phyloP scores from a whole-genome alignment of 2,329 filamentous ascomycete genomes.

The Metarhizium robertsii region DNA sequence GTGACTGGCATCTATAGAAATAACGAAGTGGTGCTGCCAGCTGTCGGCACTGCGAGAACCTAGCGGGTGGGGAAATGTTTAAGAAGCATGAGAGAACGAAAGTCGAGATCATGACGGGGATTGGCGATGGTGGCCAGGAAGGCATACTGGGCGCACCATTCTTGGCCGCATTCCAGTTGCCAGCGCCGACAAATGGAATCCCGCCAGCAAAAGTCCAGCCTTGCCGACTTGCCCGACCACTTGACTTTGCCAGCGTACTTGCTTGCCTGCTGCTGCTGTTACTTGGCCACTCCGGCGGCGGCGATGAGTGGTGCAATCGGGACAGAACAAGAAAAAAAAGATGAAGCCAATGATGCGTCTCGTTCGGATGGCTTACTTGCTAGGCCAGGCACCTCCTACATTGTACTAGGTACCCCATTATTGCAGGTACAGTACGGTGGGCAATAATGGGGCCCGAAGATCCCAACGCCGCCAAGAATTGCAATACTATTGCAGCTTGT shows the following conservation, averaged over 20 bases:
- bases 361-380: too few relatives aligned
- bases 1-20: constrained; percentile 6
- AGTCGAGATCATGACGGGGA: not conserved
- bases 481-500: not conserved
- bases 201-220: not conserved
- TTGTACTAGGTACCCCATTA: too few relatives aligned
- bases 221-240: not conserved
- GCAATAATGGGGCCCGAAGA: not conserved
- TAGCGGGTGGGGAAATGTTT: not conserved
- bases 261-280: too few relatives aligned
- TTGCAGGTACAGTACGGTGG: too few relatives aligned
- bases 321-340: too few relatives aligned
- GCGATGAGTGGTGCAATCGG: too few relatives aligned
- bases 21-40: constrained; percentile 2
- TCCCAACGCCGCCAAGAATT: not conserved
- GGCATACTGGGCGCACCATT: not conserved
- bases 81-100: not conserved
- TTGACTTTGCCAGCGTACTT: not conserved
- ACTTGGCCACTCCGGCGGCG: not conserved
- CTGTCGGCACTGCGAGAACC: not conserved
- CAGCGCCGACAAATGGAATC: constrained; percentile 5
- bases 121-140: too few relatives aligned
- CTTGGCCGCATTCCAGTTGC: constrained; percentile 9
- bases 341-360: too few relatives aligned
- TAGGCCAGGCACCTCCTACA: too few relatives aligned